Conservation (phyloP, 2,329 filamentous ascomycete species). For the Fusarium acutatum region DNA sequence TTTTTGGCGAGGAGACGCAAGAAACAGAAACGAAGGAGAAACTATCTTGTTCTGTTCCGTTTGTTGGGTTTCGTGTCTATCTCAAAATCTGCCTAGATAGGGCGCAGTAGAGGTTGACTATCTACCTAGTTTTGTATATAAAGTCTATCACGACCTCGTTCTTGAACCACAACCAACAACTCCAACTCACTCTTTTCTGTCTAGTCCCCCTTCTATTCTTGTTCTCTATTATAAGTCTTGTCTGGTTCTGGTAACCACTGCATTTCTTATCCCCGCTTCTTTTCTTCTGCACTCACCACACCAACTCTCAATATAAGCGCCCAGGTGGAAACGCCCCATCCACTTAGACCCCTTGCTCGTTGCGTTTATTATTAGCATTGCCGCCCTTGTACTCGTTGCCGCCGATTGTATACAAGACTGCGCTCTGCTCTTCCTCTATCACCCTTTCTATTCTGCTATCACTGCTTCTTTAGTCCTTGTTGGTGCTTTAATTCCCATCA, state of each 20-base stretch:
- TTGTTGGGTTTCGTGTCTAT: neutral
- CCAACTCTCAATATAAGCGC: conserved; percentile 38
- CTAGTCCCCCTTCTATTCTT: neutral
- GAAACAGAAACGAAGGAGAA: conserved; percentile 13
- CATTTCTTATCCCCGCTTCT: conserved; percentile 18
- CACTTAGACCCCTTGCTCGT: conserved; percentile 32
- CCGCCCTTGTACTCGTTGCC: conserved; percentile 36
- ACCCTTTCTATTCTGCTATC: neutral
- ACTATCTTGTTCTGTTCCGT: neutral
- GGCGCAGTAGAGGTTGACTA: conserved; percentile 1
- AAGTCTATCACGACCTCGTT: conserved; percentile 10
- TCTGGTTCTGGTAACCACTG: conserved; percentile 1
- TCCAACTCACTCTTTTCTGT: neutral
- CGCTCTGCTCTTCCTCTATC: conserved; percentile 14
- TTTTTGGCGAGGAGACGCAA: conserved; percentile 4
- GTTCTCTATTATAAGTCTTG: neutral
- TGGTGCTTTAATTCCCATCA: conserved; percentile 14
- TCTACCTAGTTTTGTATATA: conserved; percentile 11
- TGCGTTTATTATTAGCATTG: conserved; percentile 44
- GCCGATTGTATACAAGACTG: conserved; percentile 26
- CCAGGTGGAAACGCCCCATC: conserved; percentile 37
- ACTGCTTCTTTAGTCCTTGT: conserved; percentile 21
- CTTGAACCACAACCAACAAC: neutral
- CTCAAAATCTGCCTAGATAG: conserved; percentile 8
- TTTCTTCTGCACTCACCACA: conserved; percentile 30